These are phyloP conservation scores for Limonium bicolor DNA, from an alignment of 148 eudicot genomes.

Conservation along the genomic window DNA sequence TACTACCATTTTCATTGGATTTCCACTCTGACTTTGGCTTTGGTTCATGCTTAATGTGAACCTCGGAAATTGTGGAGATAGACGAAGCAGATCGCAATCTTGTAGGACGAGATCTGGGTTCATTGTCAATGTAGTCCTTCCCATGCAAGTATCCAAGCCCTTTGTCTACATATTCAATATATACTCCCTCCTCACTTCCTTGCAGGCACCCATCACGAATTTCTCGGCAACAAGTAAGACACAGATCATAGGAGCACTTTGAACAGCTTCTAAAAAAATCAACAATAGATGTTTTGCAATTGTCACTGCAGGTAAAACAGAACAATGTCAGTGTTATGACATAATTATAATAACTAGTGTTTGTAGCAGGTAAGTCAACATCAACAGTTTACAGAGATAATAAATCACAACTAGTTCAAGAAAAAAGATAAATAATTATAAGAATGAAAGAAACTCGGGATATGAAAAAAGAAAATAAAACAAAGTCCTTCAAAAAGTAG, in stretches of 20 bases:
- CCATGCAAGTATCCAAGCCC: constrained; percentile 28
- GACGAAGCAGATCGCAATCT: not conserved
- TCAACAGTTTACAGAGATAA: too few species aligned
- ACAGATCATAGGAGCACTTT: constrained; percentile 42
- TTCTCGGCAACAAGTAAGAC: constrained; percentile 58
- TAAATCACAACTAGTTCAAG: too few species aligned
- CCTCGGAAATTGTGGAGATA: not conserved
- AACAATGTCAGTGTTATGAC: too few species aligned
- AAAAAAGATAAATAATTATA: too few species aligned
- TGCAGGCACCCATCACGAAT: constrained; percentile 31
- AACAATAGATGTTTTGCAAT: constrained; percentile 51
- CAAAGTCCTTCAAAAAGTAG: too few species aligned
- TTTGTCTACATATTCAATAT: constrained; percentile 12
- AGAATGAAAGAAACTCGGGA: too few species aligned
- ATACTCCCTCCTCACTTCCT: constrained; percentile 23
- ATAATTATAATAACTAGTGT: too few species aligned
- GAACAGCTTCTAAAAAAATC: constrained; percentile 56
- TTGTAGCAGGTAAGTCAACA: too few species aligned
- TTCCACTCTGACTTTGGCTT: constrained; percentile 25
- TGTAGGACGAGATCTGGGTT: not conserved
- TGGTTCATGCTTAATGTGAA: not conserved
- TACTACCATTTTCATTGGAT: constrained; percentile 27
- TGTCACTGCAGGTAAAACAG: too few species aligned
- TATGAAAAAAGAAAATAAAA: too few species aligned
- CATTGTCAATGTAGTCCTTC: not conserved